phyloP scores from a whole-genome alignment of 352 stramenopile species.

The Globisporangium ultimum region DNA sequence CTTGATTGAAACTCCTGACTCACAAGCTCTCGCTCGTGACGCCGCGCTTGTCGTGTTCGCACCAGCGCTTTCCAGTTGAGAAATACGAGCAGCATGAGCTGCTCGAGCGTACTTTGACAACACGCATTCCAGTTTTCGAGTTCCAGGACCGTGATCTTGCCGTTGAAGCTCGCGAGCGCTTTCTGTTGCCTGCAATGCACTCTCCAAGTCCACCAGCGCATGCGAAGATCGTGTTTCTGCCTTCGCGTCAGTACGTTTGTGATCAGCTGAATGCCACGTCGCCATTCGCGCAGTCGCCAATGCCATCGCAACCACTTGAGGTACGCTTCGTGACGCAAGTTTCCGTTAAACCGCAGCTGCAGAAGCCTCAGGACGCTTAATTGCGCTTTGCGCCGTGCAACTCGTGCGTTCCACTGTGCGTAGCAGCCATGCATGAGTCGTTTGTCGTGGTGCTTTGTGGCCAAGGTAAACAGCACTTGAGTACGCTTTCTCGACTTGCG shows the following conservation, averaged over 20 bases:
- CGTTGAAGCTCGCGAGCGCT: slow-evolving; percentile 1
- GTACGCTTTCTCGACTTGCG: slow-evolving; percentile 2
- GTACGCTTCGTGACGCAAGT: not conserved
- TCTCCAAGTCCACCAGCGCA: slow-evolving; percentile 3
- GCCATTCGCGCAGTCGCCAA: too few species aligned
- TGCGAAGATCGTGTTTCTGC: too few species aligned
- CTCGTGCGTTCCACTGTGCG: not conserved
- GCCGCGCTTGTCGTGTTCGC: not conserved
- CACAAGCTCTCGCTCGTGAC: not conserved
- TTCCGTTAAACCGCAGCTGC: not conserved
- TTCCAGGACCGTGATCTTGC: slow-evolving; percentile 12
- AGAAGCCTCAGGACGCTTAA: not conserved
- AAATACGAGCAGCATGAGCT: slow-evolving; percentile 3
- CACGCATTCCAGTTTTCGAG: slow-evolving; percentile 10
- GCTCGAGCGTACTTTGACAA: slow-evolving; percentile 1
- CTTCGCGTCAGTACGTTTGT: not conserved
- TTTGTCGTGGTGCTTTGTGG: not conserved
- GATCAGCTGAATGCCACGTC: not conserved
- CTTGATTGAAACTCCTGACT: not conserved
- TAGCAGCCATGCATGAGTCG: slow-evolving; percentile 7
- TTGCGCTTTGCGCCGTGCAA: not conserved
- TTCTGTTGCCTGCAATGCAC: too few species aligned
- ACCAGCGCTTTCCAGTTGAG: slow-evolving; percentile 2
- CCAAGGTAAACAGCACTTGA: not conserved
- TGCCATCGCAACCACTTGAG: not conserved